These are phyloP conservation scores for Lasiodiplodia hormozganensis DNA, from an alignment of 2,329 filamentous ascomycete species.

Conservation along the genomic window DNA sequence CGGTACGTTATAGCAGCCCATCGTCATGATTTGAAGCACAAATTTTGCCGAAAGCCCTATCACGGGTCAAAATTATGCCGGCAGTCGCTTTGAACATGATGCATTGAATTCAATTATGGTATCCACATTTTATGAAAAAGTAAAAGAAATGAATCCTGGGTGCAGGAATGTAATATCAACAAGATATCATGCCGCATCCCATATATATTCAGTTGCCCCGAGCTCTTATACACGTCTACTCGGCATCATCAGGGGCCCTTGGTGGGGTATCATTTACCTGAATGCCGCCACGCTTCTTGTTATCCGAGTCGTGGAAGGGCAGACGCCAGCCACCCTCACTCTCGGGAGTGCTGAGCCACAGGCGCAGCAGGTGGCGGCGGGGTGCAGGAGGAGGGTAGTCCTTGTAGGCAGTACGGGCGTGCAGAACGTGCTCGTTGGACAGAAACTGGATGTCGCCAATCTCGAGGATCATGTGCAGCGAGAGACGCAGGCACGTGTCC, in stretches of 20 bases:
- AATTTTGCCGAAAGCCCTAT: background rate
- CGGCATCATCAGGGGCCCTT: conserved; percentile 76
- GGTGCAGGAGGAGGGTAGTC: conserved; percentile 73
- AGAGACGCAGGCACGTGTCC: conserved; percentile 73
- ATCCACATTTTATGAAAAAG: background rate
- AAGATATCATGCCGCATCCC: background rate
- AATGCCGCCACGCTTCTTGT: conserved; percentile 88
- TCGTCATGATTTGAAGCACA: background rate
- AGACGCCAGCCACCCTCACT: conserved; percentile 83
- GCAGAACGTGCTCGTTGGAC: conserved; percentile 79
- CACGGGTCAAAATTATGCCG: background rate
- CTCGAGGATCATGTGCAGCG: conserved; percentile 85
- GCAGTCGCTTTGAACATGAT: background rate
- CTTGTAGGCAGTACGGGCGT: conserved; percentile 81
- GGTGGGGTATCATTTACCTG: conserved; percentile 84
- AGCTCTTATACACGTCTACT: conserved; percentile 58
- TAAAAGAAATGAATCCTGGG: background rate
- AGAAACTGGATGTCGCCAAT: conserved; percentile 90
- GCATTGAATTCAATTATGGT: conserved; percentile 10
- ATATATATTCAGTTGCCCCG: background rate
- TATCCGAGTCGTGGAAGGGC: conserved; percentile 79
- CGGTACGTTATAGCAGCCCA: too few relatives aligned
- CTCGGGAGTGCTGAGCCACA: conserved; percentile 86
- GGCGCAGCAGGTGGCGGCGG: conserved; percentile 77
- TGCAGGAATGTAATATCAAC: background rate